Evolutionary conservation across 1,284 basidiomycete species (phyloP).

Genomic region (Boletus smithii): DNA sequence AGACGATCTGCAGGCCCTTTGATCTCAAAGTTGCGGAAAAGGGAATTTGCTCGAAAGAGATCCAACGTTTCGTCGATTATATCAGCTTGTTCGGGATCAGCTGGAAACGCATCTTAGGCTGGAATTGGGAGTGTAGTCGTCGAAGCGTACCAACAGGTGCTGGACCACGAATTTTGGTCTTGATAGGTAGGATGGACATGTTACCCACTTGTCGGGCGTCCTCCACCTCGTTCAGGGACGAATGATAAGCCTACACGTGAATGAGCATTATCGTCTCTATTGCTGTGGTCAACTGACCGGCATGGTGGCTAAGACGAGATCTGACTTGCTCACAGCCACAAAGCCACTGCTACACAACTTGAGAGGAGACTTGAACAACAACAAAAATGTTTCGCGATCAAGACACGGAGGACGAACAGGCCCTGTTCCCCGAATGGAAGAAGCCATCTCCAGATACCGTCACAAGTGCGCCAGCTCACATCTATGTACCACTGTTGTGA

Average conservation of each 20-base stretch:
- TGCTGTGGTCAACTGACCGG: background rate
- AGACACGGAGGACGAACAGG: slow-evolving; percentile 43
- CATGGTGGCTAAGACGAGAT: too few species aligned
- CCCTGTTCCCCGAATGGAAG: slow-evolving; percentile 44
- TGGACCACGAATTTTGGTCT: slow-evolving; percentile 87
- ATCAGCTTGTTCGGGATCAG: slow-evolving; percentile 78
- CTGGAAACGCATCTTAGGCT: slow-evolving; percentile 37
- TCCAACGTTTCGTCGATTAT: slow-evolving; percentile 96
- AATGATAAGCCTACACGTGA: slow-evolving; percentile 85
- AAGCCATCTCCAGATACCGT: slow-evolving; percentile 67
- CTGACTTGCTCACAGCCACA: slow-evolving; percentile 12
- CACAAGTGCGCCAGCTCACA: slow-evolving; percentile 50
- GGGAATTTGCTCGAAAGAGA: slow-evolving; percentile 97
- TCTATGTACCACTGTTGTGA: background rate
- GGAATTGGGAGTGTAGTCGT: background rate
- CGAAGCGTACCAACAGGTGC: slow-evolving; percentile 70
- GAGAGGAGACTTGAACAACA: slow-evolving; percentile 2
- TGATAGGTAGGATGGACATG: slow-evolving; percentile 87
- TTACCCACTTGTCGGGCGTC: slow-evolving; percentile 87
- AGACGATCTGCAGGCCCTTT: slow-evolving; percentile 96
- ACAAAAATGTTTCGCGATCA: slow-evolving; percentile 35
- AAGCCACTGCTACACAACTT: too few species aligned
- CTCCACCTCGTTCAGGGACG: slow-evolving; percentile 84
- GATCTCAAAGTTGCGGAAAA: slow-evolving; percentile 99
- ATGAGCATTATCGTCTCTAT: slow-evolving; percentile 3